phyloP scores from a whole-genome alignment of 2,329 filamentous ascomycete species.

The Paecilomyces fulvus region DNA sequence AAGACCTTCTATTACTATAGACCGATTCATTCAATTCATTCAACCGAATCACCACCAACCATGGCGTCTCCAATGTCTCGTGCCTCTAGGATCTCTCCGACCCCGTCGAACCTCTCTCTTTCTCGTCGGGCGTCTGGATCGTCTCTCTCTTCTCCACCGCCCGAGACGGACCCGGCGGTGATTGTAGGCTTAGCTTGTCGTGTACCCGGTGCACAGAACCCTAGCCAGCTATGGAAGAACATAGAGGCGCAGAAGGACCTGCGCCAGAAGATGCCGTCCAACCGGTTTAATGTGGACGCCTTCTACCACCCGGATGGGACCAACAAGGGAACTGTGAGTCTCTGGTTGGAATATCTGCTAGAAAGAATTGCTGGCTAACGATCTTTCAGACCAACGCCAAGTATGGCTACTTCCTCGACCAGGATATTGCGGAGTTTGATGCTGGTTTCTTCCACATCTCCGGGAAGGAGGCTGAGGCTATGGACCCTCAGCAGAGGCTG shows the following conservation, averaged over 20 bases:
- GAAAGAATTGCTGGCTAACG: neutral
- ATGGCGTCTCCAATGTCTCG: neutral
- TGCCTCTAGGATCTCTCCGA: neutral
- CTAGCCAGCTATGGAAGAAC: neutral
- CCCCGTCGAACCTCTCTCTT: neutral
- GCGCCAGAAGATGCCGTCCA: neutral
- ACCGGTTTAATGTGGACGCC: slow-evolving; percentile 16
- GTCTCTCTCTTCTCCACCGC: neutral
- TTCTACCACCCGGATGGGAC: slow-evolving; percentile 12
- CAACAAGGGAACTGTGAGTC: slow-evolving; percentile 1
- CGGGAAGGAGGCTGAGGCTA: slow-evolving; percentile 11
- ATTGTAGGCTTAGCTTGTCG: neutral
- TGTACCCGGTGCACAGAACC: neutral
- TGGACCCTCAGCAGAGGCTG: slow-evolving; percentile 18
- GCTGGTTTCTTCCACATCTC: slow-evolving; percentile 16
- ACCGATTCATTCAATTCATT: neutral
- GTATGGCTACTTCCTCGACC: slow-evolving; percentile 12
- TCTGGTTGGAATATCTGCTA: neutral
- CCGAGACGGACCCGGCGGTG: neutral
- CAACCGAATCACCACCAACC: neutral
- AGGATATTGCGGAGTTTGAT: slow-evolving; percentile 15
- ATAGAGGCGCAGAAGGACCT: slow-evolving; percentile 1
- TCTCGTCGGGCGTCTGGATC: neutral
- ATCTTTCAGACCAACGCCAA: slow-evolving; percentile 6
- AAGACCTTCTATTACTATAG: neutral